A percentile compares a stretch with the other conserved stretches of the same genome.
Evolutionary conservation across 169 alveolate genomes (phyloP).

Genomic region (Babesia sp.): DNA sequence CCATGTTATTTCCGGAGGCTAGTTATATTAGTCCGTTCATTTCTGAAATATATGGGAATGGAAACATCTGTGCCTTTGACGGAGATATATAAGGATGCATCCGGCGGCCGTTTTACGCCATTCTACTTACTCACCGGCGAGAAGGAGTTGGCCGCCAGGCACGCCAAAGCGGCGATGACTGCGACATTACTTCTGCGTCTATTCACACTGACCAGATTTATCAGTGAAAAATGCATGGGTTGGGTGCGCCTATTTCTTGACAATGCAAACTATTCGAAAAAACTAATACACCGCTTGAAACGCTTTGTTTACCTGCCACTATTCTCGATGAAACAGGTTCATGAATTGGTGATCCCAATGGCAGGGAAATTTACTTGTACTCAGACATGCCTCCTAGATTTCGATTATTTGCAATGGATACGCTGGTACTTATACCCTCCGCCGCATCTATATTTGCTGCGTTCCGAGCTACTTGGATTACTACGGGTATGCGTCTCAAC

Average conservation of each 20-base stretch:
- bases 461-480: slow-evolving; percentile 19
- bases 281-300: slow-evolving; percentile 30
- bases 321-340: slow-evolving; percentile 42
- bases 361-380: slow-evolving; percentile 26
- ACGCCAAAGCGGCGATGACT: slow-evolving; percentile 13
- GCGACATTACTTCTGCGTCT: slow-evolving; percentile 17
- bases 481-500: slow-evolving; percentile 4
- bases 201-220: slow-evolving; percentile 1
- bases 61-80: slow-evolving; percentile 7
- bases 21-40: slow-evolving; percentile 1
- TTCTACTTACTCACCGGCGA: slow-evolving; percentile 42
- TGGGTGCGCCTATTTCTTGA: neutral
- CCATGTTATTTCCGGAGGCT: slow-evolving; percentile 38
- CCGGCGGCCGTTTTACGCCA: slow-evolving; percentile 37
- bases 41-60: slow-evolving; percentile 12
- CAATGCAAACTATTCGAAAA: neutral
- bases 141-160: slow-evolving; percentile 11
- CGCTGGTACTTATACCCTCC: slow-evolving; percentile 49
- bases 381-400: neutral
- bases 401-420: slow-evolving; percentile 39
- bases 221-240: slow-evolving; percentile 22
- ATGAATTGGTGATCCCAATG: slow-evolving; percentile 51
- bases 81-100: slow-evolving; percentile 29
- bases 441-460: slow-evolving; percentile 51
- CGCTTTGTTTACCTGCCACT: slow-evolving; percentile 49